phyloP scores from a whole-genome alignment of 768 basidiomycete genomes.

The Arthromyces matolae region DNA sequence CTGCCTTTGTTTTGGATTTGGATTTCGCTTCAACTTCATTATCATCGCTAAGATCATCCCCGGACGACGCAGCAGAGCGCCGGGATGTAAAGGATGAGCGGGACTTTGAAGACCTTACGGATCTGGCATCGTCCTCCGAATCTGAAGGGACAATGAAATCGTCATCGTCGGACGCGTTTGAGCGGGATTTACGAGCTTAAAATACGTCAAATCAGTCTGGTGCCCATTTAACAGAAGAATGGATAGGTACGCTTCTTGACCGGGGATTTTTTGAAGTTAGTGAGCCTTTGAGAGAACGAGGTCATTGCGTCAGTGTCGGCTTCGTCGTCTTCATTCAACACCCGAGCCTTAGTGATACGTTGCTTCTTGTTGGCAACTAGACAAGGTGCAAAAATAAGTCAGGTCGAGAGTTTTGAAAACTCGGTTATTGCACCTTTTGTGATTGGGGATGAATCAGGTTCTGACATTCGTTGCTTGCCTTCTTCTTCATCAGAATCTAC shows the following conservation, averaged over 20 bases:
- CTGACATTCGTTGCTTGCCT: slow-evolving; percentile 20
- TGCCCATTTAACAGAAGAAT: background rate
- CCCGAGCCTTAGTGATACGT: slow-evolving; percentile 46
- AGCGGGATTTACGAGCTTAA: slow-evolving; percentile 39
- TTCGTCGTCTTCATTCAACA: slow-evolving; percentile 54
- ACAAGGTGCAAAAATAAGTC: slow-evolving; percentile 4
- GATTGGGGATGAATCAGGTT: slow-evolving; percentile 37
- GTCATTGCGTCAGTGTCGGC: slow-evolving; percentile 33
- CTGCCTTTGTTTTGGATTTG: slow-evolving; percentile 30
- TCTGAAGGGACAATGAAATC: slow-evolving; percentile 72
- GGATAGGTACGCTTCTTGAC: slow-evolving; percentile 44
- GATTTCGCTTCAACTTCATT: slow-evolving; percentile 37
- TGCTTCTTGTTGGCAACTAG: slow-evolving; percentile 54
- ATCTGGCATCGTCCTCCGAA: slow-evolving; percentile 52
- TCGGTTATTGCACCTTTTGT: slow-evolving; percentile 31
- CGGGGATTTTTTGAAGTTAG: slow-evolving; percentile 64
- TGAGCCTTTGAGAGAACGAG: slow-evolving; percentile 58
- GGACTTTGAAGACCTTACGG: slow-evolving; percentile 47
- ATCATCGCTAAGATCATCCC: slow-evolving; percentile 36
- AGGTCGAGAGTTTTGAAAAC: background rate
- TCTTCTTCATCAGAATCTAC: slow-evolving; percentile 66
- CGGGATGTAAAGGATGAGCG: slow-evolving; percentile 48
- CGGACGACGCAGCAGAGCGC: slow-evolving; percentile 32
- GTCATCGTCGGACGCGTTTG: slow-evolving; percentile 51
- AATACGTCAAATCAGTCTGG: background rate